Base-by-base conservation (phyloP, 2,329 filamentous ascomycete genomes). In the Fusarium lyarnte region DNA sequence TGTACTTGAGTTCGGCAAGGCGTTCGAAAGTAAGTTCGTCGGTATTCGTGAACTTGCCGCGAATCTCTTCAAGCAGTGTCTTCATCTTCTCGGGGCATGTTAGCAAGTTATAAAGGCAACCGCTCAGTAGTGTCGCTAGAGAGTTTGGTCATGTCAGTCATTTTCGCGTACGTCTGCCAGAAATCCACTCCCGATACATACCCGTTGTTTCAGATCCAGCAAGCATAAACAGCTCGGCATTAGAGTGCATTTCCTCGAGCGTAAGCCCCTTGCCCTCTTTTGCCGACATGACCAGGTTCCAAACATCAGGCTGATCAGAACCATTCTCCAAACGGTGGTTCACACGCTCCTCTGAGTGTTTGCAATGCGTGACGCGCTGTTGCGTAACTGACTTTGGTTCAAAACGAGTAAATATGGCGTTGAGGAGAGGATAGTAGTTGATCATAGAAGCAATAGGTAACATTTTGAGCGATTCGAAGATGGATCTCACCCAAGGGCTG, bases 401-500 rank as follows among this genome's bases (percentile, higher is more conserved):
- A 8, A 69, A 69, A 0, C 58, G 42, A 0, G 58, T 65, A 3
- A 69, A 69, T 3, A 69, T 16, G 0, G 52, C 33, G 0, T 69
- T 69, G 4, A 69, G 41, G 1, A 69, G 36, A 0, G 66, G 65
- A 3, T 69, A 69, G 25, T 69, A 69, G 31, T 59, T 59, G 2
- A 69, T 65, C 9, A 69, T 58, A 7, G 58, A 49, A 0, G 21
- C 58, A 14, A 69, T 51, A 0, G 66, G 66, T 1, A 69, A 1
- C 66, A 69, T 65, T 8, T 35, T 65, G 1, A 69, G 53, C 0
- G 47, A 55, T 3, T 65, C 59, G n/a, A 79, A 80, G 9, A 80
- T 65, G 0, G 74, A 47, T 1, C 25, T 52, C 6, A 81, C 76
- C 72, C 76, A 80, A 2, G 77, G 78, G 19, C 78, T 75, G 42